These are phyloP conservation scores for Euphorbia corollata DNA, from an alignment of 441 rosid species.

Conservation along the genomic window DNA sequence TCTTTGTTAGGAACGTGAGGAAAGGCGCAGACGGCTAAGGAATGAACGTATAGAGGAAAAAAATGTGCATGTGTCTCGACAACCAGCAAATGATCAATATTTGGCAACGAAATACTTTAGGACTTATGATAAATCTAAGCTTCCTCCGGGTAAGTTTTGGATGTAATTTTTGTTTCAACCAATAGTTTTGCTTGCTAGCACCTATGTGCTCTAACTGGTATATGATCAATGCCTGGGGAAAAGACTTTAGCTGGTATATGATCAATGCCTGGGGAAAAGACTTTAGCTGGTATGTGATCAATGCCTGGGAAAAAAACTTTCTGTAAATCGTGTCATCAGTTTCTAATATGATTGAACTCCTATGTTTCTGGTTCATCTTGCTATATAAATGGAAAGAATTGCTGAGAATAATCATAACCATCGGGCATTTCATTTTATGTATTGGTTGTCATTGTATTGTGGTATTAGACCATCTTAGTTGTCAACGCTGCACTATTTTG, in stretches of 20 bases:
- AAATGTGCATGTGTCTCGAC: slow-evolving; percentile 43
- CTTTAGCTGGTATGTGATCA: not conserved
- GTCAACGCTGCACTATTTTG: not conserved
- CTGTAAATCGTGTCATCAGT: not conserved
- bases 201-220: not conserved
- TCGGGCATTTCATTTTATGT: not conserved
- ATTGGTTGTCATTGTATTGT: slow-evolving; percentile 1
- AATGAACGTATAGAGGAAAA: slow-evolving; percentile 56
- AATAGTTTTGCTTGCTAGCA: not conserved
- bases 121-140: slow-evolving; percentile 59
- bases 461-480: not conserved
- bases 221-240: too few relatives aligned
- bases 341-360: not conserved
- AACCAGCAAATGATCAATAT: slow-evolving; percentile 39
- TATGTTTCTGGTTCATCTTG: slow-evolving; percentile 11
- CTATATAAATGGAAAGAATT: not conserved
- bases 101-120: slow-evolving; percentile 41
- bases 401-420: not conserved
- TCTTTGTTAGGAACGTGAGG: slow-evolving; percentile 76
- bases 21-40: slow-evolving; percentile 72
- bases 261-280: too few relatives aligned
- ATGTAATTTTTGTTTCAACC: slow-evolving; percentile 3
- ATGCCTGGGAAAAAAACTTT: not conserved
- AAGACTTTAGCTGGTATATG: too few relatives aligned
- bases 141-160: slow-evolving; percentile 68